Conservation (phyloP, 2,329 filamentous ascomycete genomes). For the Botrytis sinoallii region DNA sequence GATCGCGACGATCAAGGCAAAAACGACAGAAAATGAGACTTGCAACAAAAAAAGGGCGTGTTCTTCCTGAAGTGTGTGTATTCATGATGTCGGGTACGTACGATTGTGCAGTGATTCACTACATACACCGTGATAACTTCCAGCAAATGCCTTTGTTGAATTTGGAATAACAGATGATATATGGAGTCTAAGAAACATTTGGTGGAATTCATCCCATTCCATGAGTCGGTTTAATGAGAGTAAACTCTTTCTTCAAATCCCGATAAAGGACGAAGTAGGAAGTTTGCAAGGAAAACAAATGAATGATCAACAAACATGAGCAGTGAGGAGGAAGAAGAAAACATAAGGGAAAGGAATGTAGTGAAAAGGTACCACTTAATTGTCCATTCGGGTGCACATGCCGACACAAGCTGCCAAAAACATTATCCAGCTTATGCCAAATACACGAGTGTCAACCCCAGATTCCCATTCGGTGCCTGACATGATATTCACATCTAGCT, state of each 20-base stretch:
- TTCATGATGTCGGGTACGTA: not conserved
- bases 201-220: not conserved
- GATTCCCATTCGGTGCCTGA: not conserved
- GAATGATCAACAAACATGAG: not conserved
- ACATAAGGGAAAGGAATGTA: not conserved
- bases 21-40: not conserved
- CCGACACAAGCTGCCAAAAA: no score
- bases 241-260: not conserved
- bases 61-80: not conserved
- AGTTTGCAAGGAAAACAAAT: no score
- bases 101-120: not conserved
- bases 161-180: not conserved
- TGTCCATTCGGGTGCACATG: not conserved
- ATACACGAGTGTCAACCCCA: not conserved
- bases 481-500: not conserved
- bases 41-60: not conserved
- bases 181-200: not conserved
- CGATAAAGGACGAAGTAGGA: no score
- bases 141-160: not conserved
- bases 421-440: not conserved
- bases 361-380: not conserved
- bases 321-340: not conserved
- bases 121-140: not conserved
- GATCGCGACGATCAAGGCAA: not conserved
- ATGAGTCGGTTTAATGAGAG: not conserved